These are phyloP conservation scores for Trametes cinnabarina DNA, from an alignment of 768 basidiomycete species.

Conservation along the genomic window DNA sequence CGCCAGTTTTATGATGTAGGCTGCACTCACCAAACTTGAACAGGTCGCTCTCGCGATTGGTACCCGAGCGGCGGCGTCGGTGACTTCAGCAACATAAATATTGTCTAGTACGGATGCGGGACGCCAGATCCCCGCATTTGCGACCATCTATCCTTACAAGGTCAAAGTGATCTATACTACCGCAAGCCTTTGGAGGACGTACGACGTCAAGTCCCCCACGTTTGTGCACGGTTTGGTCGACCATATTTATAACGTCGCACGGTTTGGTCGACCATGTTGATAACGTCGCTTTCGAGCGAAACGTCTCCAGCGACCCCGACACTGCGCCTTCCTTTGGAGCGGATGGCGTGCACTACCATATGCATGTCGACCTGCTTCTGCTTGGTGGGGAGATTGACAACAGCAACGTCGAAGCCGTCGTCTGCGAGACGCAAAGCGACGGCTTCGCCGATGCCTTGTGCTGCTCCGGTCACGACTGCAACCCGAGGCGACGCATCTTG, in stretches of 20 bases:
- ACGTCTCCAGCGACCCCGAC: constrained; percentile 39
- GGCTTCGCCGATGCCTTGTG: constrained; percentile 29
- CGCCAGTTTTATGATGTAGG: no score
- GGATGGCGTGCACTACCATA: constrained; percentile 19
- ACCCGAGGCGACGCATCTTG: constrained; percentile 5
- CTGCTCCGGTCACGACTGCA: constrained; percentile 30
- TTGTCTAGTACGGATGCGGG: constrained; percentile 7
- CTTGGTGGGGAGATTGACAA: constrained; percentile 21
- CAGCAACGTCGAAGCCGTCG: constrained; percentile 25
- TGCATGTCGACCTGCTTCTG: constrained; percentile 12
- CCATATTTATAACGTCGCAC: constrained; percentile 40
- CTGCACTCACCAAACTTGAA: no score
- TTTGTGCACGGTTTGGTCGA: constrained; percentile 27
- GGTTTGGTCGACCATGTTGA: constrained; percentile 35
- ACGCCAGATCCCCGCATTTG: constrained; percentile 26
- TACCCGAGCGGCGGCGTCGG: no score
- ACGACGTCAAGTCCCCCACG: constrained; percentile 50
- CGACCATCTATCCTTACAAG: constrained; percentile 22
- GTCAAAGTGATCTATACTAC: no score
- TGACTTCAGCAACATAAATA: no score
- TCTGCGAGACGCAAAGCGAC: constrained; percentile 29
- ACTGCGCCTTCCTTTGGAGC: constrained; percentile 25
- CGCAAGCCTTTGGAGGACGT: constrained; percentile 18
- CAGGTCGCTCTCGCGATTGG: no score
- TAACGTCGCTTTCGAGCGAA: constrained; percentile 39